Percentiles rank a stretch among this genome's conserved stretches.
phyloP scores from a whole-genome alignment of 805 yeast genomes.

The Saccharomycopsis sp. region DNA sequence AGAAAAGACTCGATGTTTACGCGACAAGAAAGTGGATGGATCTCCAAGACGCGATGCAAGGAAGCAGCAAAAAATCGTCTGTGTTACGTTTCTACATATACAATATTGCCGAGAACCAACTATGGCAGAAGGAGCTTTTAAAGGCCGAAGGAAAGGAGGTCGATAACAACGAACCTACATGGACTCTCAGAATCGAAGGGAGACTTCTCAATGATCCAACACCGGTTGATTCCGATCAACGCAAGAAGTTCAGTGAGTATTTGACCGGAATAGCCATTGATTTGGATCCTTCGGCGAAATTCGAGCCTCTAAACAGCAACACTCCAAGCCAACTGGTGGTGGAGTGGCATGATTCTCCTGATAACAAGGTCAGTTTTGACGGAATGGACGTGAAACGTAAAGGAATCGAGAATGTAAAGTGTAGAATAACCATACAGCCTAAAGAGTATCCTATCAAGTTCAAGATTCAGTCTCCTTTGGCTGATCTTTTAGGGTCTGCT shows the following conservation, averaged over 20 bases:
- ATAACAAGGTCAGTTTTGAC: constrained; percentile 56
- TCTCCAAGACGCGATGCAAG: constrained; percentile 61
- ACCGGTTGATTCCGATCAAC: constrained; percentile 39
- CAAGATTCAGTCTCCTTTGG: constrained; percentile 56
- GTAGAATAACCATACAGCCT: constrained; percentile 73
- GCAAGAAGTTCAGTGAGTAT: constrained; percentile 69
- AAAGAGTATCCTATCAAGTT: constrained; percentile 67
- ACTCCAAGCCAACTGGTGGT: constrained; percentile 34
- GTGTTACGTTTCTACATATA: constrained; percentile 74
- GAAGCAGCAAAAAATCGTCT: constrained; percentile 42
- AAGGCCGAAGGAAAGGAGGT: constrained; percentile 22
- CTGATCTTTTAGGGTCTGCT: constrained; percentile 63
- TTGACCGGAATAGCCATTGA: constrained; percentile 83
- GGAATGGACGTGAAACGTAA: constrained; percentile 81
- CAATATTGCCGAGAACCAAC: constrained; percentile 77
- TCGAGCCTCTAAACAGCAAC: constrained; percentile 24
- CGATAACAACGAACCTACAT: constrained; percentile 41
- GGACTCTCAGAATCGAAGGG: constrained; percentile 91
- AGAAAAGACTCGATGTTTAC: constrained; percentile 70
- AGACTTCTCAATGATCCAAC: constrained; percentile 51
- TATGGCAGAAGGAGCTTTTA: constrained; percentile 57
- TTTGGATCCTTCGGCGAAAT: constrained; percentile 32
- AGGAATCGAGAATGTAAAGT: constrained; percentile 59
- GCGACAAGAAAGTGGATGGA: constrained; percentile 81
- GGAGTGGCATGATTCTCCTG: constrained; percentile 82